A percentile compares a stretch with the other conserved stretches of the same genome.
These are phyloP conservation scores for Corynespora cassiicola DNA, from an alignment of 2,329 filamentous ascomycete genomes.

Conservation along the genomic window DNA sequence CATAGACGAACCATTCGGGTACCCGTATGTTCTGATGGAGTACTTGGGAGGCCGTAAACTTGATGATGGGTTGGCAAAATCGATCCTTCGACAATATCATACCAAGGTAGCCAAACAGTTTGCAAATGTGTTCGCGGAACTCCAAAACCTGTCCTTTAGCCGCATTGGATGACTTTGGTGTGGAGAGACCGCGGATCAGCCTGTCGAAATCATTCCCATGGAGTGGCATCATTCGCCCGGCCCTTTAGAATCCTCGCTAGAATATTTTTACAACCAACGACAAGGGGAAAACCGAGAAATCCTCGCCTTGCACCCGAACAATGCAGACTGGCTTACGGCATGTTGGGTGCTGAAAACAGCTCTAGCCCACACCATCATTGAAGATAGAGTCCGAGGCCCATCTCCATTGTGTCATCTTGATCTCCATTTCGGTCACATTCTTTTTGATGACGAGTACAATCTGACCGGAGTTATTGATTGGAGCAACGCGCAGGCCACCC, in stretches of 20 bases:
- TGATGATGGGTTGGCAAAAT: constrained; percentile 13
- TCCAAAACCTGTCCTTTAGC: constrained; percentile 19
- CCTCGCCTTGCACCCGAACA: constrained; percentile 17
- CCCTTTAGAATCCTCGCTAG: constrained; percentile 19
- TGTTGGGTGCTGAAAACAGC: constrained; percentile 24
- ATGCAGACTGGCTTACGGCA: constrained; percentile 20
- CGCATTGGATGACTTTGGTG: constrained; percentile 22
- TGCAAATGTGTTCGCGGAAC: constrained; percentile 19
- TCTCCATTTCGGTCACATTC: constrained; percentile 49
- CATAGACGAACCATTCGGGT: constrained; percentile 16
- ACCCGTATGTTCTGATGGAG: constrained; percentile 20
- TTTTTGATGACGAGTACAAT: constrained; percentile 52
- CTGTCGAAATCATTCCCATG: constrained; percentile 22
- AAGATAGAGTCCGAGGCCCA: constrained; percentile 35
- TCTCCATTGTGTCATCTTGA: constrained; percentile 45
- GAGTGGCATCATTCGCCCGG: constrained; percentile 20
- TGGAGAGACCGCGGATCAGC: constrained; percentile 18
- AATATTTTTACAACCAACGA: constrained; percentile 19
- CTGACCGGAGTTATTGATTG: constrained; percentile 47
- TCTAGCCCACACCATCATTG: constrained; percentile 19
- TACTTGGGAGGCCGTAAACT: constrained; percentile 18
- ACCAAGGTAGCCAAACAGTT: constrained; percentile 19
- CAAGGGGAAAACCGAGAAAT: constrained; percentile 20
- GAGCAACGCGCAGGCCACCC: constrained; percentile 42
- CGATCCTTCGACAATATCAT: constrained; percentile 18